Base-by-base conservation (phyloP, 345 rosid genomes). In the Murraya koenigii region DNA sequence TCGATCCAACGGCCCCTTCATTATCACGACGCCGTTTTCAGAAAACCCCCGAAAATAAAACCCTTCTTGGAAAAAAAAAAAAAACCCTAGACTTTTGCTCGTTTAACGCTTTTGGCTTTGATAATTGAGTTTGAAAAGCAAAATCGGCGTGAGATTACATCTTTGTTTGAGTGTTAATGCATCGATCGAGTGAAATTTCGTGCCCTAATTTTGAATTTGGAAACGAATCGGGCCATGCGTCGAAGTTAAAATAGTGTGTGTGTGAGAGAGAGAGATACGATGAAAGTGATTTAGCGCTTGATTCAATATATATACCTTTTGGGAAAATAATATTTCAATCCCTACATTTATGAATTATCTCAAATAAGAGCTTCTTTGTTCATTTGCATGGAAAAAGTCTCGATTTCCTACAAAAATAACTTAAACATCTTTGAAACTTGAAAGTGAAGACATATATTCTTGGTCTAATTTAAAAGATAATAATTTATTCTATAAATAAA, bases 1-100 rank as follows among this genome's bases (percentile, higher is more conserved):
- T 78, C 89, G 93, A 80, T 90, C 93, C 80, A 79, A 78, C 75
- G 77, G 69, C 35, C 87, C 90, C 82, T 80, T 90, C 96, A 91
- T 88, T 69, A 44, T 41, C 47, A 79, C 86, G 69, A 49, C 72
- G 66, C 60, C 47, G 56, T 84, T 86, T 76, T 78, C 87, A 88
- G 89, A 88, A 77, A 80, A 76, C 61, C 56, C 49, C 66, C 52
- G 75, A 80, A 72, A n/a, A n/a, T 35, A 36, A 39, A 38, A 19
- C 72, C 84, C 88, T 79, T 75, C n/a, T 80, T 75, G 61, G 28
- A 70, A 38, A 62, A 35, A 69, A 55, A n/a, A 14, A 13, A 60
- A 78, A 74, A 82, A 70, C 82, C 70, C 55, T 74, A 79, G 65
- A 14, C 60, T 71, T 64, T 26, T 13, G 13, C 64, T 3, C 11